phyloP scores from a whole-genome alignment of 352 stramenopile genomes.

The Globisporangium nagaii region DNA sequence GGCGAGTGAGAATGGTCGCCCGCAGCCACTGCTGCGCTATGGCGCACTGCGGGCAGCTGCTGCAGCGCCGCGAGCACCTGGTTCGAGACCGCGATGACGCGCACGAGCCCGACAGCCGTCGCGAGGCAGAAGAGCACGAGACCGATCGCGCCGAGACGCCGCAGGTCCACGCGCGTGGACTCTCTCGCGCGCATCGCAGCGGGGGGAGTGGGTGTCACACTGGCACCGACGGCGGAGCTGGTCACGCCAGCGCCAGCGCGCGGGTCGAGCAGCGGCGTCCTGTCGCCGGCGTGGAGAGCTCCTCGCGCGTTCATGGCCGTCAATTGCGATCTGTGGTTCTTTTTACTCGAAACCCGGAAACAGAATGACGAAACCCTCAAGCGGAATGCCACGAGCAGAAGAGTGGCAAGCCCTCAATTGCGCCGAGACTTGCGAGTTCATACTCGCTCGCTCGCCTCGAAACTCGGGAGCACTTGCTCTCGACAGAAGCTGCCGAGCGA shows the following conservation, averaged over 20 bases:
- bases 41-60: slow-evolving; percentile 10
- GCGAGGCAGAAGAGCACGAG: slow-evolving; percentile 16
- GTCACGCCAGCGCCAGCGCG: background rate
- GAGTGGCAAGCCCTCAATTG: too few species aligned
- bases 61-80: slow-evolving; percentile 36
- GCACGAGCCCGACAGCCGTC: slow-evolving; percentile 11
- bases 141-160: slow-evolving; percentile 10
- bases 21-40: background rate
- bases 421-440: too few species aligned
- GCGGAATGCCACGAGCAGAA: too few species aligned
- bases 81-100: slow-evolving; percentile 13
- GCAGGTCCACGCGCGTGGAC: slow-evolving; percentile 14
- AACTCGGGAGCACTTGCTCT: too few species aligned
- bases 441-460: too few species aligned
- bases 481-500: too few species aligned
- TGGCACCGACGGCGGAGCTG: background rate
- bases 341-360: too few species aligned
- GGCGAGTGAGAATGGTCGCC: background rate
- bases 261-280: slow-evolving; percentile 7
- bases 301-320: slow-evolving; percentile 9
- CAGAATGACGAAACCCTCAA: too few species aligned
- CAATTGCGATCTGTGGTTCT: too few species aligned
- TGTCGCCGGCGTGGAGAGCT: slow-evolving; percentile 7
- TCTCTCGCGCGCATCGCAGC: background rate
- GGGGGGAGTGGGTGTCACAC: background rate